phyloP scores from a whole-genome alignment of 352 stramenopile species.

The Globisporangium carolinianum region DNA sequence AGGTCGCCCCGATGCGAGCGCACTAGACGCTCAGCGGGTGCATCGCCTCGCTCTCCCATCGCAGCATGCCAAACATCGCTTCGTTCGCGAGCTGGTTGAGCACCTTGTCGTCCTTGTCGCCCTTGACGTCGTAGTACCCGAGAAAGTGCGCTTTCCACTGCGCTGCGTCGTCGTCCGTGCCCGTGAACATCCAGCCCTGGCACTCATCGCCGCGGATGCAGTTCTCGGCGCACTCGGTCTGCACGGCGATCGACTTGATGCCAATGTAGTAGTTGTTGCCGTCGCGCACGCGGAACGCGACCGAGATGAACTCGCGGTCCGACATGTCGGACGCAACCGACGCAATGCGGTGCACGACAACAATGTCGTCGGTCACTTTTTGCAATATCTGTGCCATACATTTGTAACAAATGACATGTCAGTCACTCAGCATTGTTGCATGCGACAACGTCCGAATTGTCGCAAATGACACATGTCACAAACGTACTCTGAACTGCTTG shows the following conservation, averaged over 20 bases:
- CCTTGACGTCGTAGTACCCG: slow-evolving; percentile 80
- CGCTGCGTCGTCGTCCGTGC: slow-evolving; percentile 49
- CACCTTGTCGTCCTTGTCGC: slow-evolving; percentile 79
- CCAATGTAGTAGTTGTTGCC: slow-evolving; percentile 77
- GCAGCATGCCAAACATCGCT: slow-evolving; percentile 80
- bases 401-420: too few relatives aligned
- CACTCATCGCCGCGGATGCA: slow-evolving; percentile 78
- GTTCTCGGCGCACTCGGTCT: slow-evolving; percentile 67
- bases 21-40: slow-evolving; percentile 65
- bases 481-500: slow-evolving; percentile 69
- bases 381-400: slow-evolving; percentile 41
- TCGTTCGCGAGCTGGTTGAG: slow-evolving; percentile 79
- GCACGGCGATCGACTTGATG: slow-evolving; percentile 64
- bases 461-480: background rate
- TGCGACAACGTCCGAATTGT: too few relatives aligned
- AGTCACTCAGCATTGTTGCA: too few relatives aligned
- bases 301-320: slow-evolving; percentile 74
- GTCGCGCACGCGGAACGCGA: slow-evolving; percentile 67
- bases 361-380: slow-evolving; percentile 81
- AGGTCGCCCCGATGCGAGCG: too few relatives aligned
- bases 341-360: slow-evolving; percentile 70
- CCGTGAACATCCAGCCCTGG: slow-evolving; percentile 82
- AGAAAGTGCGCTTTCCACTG: slow-evolving; percentile 76
- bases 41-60: slow-evolving; percentile 83
- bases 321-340: slow-evolving; percentile 66